Evolutionary conservation across 805 yeast species (phyloP), one percentile per base, ranked within the genome.

Genomic region (Yarrowia sp.): DNA sequence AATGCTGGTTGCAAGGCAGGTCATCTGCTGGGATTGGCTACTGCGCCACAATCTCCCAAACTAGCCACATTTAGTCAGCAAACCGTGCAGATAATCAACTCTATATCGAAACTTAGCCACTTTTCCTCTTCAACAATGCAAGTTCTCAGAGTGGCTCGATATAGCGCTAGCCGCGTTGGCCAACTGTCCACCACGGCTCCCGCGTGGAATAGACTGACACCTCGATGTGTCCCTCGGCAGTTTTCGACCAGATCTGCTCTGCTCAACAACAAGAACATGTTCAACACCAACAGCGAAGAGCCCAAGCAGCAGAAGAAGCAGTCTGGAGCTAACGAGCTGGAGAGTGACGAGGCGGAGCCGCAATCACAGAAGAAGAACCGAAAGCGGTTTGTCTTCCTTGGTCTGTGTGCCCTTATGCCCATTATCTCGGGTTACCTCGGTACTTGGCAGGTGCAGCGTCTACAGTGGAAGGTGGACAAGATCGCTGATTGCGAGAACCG

Each of bases 371-470:
- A 65, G 36, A 64, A 79, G 26, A 38, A 40, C 56, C 69, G 33
- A 74, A 69, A 62, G 78, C 54, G 64, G 11, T 61, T 48, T 22
- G 46, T 77, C 73, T 70, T 79, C 77, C 65, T 76, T 70, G 82
- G 71, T 70, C 79, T 85, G 65, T 77, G 67, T 66, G 73, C 72
- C 12, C 83, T 93, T 21, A 93, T 96, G 87, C 99, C 99, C 0
- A 80, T 92, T 1, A 81, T 92, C 2, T 85, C 97, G 11, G 89
- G 93, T 73, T 87, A 86, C 52, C 78, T 95, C 48, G 99, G 98
- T 1, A 83, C 92, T 65, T 95, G 99, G 99, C 99, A 95, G 77
- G 85, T 90, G 51, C 80, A 84, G 70, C 81, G 99, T 68, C 77
- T 95, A 58, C 80, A 83, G 67, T 95, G 99, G 99, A 95, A 95